Evolutionary conservation across 768 basidiomycete genomes (phyloP).

Genomic region (Leccinum subgranulosum): DNA sequence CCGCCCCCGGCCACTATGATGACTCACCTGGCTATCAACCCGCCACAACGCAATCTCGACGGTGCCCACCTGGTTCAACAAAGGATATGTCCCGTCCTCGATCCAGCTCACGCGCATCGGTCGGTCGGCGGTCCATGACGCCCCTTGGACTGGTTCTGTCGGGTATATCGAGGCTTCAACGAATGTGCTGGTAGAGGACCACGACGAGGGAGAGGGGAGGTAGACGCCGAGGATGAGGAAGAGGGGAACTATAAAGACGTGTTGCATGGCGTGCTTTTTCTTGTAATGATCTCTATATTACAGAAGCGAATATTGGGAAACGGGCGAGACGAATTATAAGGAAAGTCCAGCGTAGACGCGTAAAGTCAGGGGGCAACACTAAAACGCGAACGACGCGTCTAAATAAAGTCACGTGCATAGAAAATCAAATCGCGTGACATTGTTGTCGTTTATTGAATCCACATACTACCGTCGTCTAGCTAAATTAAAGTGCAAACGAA

Average conservation of each 20-base stretch:
- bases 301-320: conserved; percentile 12
- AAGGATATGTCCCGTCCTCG: conserved; percentile 44
- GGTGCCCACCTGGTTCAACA: conserved; percentile 39
- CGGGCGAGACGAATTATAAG: conserved; percentile 1
- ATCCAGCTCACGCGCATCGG: conserved; percentile 45
- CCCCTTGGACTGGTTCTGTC: conserved; percentile 45
- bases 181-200: not conserved
- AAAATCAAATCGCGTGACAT: conserved; percentile 23
- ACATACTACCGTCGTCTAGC: not conserved
- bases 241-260: not conserved
- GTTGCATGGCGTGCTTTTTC: conserved; percentile 9
- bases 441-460: not conserved
- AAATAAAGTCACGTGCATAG: conserved; percentile 19
- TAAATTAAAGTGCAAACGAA: conserved; percentile 7
- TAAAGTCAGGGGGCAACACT: no score
- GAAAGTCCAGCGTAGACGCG: not conserved
- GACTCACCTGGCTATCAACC: conserved; percentile 8
- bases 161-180: conserved; percentile 44
- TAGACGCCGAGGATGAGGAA: not conserved
- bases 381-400: not conserved
- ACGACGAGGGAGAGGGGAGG: conserved; percentile 1
- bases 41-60: conserved; percentile 47
- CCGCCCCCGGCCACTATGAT: not conserved
- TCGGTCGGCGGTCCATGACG: conserved; percentile 44
- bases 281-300: not conserved